phyloP scores from a whole-genome alignment of 78 protist species.

The Dictyostelium purpureum region DNA sequence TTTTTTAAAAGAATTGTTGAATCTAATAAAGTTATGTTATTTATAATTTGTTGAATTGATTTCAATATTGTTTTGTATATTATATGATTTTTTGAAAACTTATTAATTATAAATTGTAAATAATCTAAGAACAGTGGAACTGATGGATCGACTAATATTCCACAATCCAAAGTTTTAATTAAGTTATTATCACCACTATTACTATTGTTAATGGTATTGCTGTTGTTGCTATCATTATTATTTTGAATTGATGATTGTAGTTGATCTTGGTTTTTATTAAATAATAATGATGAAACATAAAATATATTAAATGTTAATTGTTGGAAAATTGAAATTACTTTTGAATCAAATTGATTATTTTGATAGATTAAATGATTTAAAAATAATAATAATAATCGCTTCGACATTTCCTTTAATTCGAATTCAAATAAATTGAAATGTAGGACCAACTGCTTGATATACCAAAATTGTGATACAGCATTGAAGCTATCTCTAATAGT shows the following conservation, averaged over 20 bases:
- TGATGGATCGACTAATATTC: background rate
- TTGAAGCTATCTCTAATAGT: background rate
- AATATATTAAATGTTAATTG: background rate
- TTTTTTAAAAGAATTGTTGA: background rate
- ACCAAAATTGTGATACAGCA: background rate
- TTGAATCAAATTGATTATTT: conserved; percentile 10
- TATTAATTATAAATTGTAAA: background rate
- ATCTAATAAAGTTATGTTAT: background rate
- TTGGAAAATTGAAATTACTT: background rate
- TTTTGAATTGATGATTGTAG: too few species aligned
- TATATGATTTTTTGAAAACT: conserved; percentile 1
- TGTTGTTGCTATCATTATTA: background rate
- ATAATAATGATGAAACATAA: background rate
- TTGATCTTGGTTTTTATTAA: too few species aligned
- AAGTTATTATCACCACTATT: background rate
- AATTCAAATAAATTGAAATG: conserved; percentile 8
- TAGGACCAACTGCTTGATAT: background rate
- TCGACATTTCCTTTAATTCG: conserved; percentile 10
- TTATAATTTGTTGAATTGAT: conserved; percentile 12
- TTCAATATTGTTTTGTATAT: background rate
- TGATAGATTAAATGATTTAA: background rate
- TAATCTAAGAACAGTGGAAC: background rate
- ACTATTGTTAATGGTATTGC: background rate
- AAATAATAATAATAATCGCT: background rate
- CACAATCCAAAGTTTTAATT: too few species aligned